phyloP scores from a whole-genome alignment of 257 asterid genomes.

The Petunia axillaris region DNA sequence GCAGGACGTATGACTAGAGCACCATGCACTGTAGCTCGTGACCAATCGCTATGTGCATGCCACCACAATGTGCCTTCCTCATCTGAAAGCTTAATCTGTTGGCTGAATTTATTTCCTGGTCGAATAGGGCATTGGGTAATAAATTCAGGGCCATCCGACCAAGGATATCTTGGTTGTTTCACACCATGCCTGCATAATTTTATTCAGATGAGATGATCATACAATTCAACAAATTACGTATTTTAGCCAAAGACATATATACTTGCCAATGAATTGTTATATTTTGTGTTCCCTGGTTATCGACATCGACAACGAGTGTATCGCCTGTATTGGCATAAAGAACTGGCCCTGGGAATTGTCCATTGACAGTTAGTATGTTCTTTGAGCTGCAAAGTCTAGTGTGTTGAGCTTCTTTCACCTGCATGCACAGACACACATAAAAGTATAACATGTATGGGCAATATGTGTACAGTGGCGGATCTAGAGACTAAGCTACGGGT shows the following conservation, averaged over 20 bases:
- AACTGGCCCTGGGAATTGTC: conserved; percentile 42
- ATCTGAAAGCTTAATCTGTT: conserved; percentile 47
- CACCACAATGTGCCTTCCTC: conserved; percentile 80
- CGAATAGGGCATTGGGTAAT: conserved; percentile 66
- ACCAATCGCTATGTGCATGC: conserved; percentile 79
- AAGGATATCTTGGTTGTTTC: conserved; percentile 60
- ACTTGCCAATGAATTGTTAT: conserved; percentile 44
- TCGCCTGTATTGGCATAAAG: conserved; percentile 34
- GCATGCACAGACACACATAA: background rate
- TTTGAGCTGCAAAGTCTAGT: conserved; percentile 36
- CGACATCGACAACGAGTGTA: conserved; percentile 28
- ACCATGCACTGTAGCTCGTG: conserved; percentile 56
- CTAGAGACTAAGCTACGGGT: too few relatives aligned
- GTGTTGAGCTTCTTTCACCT: conserved; percentile 38
- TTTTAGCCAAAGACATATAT: background rate
- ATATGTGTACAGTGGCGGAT: too few relatives aligned
- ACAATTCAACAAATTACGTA: background rate
- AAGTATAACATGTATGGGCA: too few relatives aligned
- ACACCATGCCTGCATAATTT: conserved; percentile 65
- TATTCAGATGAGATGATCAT: background rate
- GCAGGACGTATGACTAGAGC: conserved; percentile 49
- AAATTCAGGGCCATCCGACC: conserved; percentile 70
- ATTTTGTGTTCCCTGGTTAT: conserved; percentile 29
- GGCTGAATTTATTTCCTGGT: conserved; percentile 53
- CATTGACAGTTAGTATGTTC: conserved; percentile 37